These are phyloP conservation scores for Nothophaeocryptopus gaeumannii DNA, from an alignment of 2,329 filamentous ascomycete species.

Conservation along the genomic window DNA sequence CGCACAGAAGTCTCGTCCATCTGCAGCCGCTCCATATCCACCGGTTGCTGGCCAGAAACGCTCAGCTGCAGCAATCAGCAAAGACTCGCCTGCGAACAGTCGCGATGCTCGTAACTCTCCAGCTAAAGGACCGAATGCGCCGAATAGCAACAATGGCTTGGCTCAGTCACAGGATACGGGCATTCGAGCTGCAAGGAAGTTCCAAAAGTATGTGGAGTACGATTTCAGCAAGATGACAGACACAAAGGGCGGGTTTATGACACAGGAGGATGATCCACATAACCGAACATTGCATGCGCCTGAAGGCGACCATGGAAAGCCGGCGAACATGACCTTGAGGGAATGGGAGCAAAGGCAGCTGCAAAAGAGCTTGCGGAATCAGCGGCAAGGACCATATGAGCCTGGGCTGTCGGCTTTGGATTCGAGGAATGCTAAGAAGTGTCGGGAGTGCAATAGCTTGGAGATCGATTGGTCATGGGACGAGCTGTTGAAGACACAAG, in stretches of 20 bases:
- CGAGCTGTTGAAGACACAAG: slow-evolving; percentile 70
- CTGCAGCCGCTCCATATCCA: slow-evolving; percentile 27
- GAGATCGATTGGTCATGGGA: slow-evolving; percentile 97
- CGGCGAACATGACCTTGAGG: slow-evolving; percentile 80
- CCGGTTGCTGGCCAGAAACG: slow-evolving; percentile 67
- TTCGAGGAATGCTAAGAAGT: slow-evolving; percentile 59
- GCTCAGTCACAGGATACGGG: slow-evolving; percentile 44
- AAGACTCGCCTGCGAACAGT: slow-evolving; percentile 56
- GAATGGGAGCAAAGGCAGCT: slow-evolving; percentile 89
- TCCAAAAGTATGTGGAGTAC: slow-evolving; percentile 93
- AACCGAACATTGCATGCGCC: slow-evolving; percentile 70
- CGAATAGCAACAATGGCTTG: slow-evolving; percentile 32
- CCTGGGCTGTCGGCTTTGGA: slow-evolving; percentile 78
- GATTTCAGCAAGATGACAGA: slow-evolving; percentile 98
- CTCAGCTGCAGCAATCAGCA: slow-evolving; percentile 58
- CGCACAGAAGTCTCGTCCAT: slow-evolving; percentile 20
- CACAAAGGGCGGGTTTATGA: slow-evolving; percentile 92
- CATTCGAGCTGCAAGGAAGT: slow-evolving; percentile 78
- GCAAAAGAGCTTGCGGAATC: slow-evolving; percentile 66
- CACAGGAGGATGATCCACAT: slow-evolving; percentile 84
- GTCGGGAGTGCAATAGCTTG: slow-evolving; percentile 74
- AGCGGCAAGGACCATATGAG: slow-evolving; percentile 80
- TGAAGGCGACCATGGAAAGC: slow-evolving; percentile 60
- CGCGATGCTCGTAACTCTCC: slow-evolving; percentile 65
- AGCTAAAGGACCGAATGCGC: slow-evolving; percentile 38